Conservation (phyloP, 306 rosid species). For the Gastrolobium bilobum region DNA sequence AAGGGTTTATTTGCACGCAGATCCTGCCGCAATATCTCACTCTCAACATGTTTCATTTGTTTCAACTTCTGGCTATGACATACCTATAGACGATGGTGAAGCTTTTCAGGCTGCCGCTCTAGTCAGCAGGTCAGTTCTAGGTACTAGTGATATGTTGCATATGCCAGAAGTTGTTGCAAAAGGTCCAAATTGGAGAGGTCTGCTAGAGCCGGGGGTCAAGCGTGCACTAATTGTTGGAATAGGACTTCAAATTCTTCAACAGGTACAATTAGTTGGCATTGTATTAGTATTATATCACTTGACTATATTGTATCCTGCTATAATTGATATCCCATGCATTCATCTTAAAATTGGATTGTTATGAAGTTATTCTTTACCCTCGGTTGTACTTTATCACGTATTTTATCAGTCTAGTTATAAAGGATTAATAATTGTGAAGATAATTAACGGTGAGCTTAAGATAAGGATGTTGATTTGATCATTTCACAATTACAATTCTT, state of each 20-base stretch:
- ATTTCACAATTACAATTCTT: not conserved
- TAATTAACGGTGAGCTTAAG: not conserved
- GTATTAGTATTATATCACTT: not conserved
- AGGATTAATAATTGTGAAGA: constrained; percentile 21
- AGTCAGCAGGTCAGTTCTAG: constrained; percentile 85
- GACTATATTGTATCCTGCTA: not conserved
- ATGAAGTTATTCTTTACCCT: not conserved
- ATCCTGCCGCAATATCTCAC: constrained; percentile 65
- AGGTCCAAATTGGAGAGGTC: constrained; percentile 77
- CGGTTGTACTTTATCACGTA: not conserved
- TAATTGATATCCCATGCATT: constrained; percentile 34
- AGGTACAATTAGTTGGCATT: constrained; percentile 61
- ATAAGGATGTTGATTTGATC: constrained; percentile 16
- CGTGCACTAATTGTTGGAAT: constrained; percentile 90
- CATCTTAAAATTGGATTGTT: constrained; percentile 36
- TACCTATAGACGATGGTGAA: constrained; percentile 66
- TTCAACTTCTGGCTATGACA: constrained; percentile 81
- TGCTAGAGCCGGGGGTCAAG: constrained; percentile 95
- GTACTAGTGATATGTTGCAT: constrained; percentile 61
- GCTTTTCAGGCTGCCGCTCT: constrained; percentile 76
- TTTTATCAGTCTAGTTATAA: constrained; percentile 10
- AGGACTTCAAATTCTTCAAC: constrained; percentile 96
- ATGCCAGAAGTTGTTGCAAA: constrained; percentile 56
- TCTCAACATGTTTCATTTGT: constrained; percentile 72
- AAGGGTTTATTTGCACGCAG: constrained; percentile 91